A percentile compares a stretch with the other conserved stretches of the same genome.
These are phyloP conservation scores for Ceriops tagal DNA, from an alignment of 345 rosid species.

Conservation along the genomic window DNA sequence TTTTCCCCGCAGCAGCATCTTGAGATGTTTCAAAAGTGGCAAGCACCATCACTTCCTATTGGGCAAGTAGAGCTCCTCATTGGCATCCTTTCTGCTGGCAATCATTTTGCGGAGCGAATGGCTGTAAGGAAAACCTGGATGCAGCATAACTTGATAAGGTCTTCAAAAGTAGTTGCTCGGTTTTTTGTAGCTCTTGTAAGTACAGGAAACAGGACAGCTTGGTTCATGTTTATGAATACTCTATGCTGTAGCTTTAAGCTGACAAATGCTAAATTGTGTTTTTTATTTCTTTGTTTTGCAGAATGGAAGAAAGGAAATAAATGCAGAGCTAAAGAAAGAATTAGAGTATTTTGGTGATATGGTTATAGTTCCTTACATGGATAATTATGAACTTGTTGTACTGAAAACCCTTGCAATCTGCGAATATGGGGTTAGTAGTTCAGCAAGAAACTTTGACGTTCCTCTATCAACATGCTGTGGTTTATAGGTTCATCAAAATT, in stretches of 20 bases:
- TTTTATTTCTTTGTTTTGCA: neutral
- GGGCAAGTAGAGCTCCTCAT: constrained; percentile 66
- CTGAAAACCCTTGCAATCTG: constrained; percentile 93
- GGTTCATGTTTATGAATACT: neutral
- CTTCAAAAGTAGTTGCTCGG: constrained; percentile 80
- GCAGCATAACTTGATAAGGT: constrained; percentile 71
- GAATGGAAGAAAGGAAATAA: constrained; percentile 48
- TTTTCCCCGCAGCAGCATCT: constrained; percentile 81
- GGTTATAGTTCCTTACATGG: constrained; percentile 90
- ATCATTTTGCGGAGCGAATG: constrained; percentile 92
- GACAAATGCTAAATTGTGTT: neutral
- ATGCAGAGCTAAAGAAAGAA: constrained; percentile 79
- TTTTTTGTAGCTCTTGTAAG: constrained; percentile 91
- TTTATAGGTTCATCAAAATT: too few relatives aligned
- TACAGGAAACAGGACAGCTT: neutral
- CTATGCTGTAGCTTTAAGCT: neutral
- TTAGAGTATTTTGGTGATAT: constrained; percentile 85
- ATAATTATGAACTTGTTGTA: constrained; percentile 87
- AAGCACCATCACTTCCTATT: constrained; percentile 58
- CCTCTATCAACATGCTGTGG: too few relatives aligned
- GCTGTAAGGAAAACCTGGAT: constrained; percentile 94
- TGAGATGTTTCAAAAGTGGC: constrained; percentile 77
- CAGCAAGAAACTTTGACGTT: neutral
- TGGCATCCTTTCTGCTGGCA: constrained; percentile 90
- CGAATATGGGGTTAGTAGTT: constrained; percentile 81